phyloP scores from a whole-genome alignment of 495 filamentous ascomycete species.

The Aspergillus ostianus region DNA sequence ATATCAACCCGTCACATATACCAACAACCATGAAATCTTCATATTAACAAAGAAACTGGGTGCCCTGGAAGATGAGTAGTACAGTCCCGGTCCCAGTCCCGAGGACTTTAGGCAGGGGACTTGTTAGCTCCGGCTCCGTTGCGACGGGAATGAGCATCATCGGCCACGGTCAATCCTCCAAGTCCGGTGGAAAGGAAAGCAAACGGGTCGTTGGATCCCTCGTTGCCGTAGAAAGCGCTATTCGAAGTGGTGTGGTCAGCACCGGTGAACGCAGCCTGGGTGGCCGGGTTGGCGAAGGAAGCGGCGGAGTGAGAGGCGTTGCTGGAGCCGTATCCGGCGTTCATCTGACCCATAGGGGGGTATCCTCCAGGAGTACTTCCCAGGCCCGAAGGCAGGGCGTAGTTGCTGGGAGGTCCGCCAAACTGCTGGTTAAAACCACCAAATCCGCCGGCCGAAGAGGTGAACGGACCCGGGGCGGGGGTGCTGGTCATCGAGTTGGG shows the following conservation, averaged over 20 bases:
- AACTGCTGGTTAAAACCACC: constrained; percentile 83
- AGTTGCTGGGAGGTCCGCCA: constrained; percentile 83
- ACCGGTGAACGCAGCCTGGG: constrained; percentile 87
- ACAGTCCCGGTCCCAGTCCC: neutral
- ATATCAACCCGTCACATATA: constrained; percentile 61
- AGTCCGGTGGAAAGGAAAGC: constrained; percentile 84
- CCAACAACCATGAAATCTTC: constrained; percentile 50
- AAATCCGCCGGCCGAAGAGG: constrained; percentile 68
- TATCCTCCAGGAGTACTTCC: constrained; percentile 78
- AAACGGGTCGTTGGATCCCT: constrained; percentile 76
- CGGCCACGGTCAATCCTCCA: constrained; percentile 75
- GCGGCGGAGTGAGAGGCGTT: constrained; percentile 74
- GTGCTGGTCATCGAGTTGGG: constrained; percentile 82
- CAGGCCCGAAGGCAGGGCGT: constrained; percentile 85
- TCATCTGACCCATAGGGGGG: constrained; percentile 73
- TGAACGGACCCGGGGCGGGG: constrained; percentile 80
- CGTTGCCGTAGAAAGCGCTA: constrained; percentile 54
- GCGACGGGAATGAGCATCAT: constrained; percentile 72
- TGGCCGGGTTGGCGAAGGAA: constrained; percentile 89
- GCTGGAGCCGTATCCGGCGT: constrained; percentile 63
- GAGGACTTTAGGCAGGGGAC: constrained; percentile 42
- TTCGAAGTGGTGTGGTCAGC: constrained; percentile 67
- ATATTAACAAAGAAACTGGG: constrained; percentile 37
- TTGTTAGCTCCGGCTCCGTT: constrained; percentile 61
- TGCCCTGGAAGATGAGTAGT: constrained; percentile 12